Conservation (phyloP, 2,329 filamentous ascomycete species). For the Colletotrichum sansevieriae region DNA sequence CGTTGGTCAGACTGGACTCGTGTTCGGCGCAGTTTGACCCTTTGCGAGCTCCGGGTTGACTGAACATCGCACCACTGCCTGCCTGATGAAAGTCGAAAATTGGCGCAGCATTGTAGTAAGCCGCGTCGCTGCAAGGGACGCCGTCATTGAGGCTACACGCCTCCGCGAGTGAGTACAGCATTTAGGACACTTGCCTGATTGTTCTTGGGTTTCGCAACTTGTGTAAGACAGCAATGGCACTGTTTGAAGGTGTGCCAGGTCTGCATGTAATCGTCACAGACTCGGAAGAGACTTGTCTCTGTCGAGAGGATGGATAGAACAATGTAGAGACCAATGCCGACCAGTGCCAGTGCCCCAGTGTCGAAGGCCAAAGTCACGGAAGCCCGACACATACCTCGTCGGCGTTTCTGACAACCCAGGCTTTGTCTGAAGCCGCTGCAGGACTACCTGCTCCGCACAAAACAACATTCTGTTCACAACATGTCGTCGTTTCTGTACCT, state of each 20-base stretch:
- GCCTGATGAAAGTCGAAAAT: neutral
- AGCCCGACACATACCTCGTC: too few relatives aligned
- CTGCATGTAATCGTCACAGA: too few relatives aligned
- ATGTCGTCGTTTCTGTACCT: neutral
- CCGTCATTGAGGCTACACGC: neutral
- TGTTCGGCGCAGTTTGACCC: constrained; percentile 25
- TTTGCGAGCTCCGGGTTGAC: constrained; percentile 23
- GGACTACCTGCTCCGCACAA: too few relatives aligned
- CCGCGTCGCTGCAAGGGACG: neutral
- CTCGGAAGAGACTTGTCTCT: too few relatives aligned
- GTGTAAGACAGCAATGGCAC: neutral
- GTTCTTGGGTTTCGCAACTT: neutral
- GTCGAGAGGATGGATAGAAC: neutral
- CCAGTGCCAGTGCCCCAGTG: too few relatives aligned
- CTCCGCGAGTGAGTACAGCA: neutral
- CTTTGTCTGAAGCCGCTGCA: too few relatives aligned
- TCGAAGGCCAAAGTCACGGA: too few relatives aligned
- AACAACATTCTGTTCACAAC: too few relatives aligned
- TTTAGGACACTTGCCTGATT: neutral
- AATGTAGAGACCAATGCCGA: too few relatives aligned
- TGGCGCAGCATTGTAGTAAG: constrained; percentile 12
- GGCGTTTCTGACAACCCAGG: too few relatives aligned
- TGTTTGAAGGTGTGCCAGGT: neutral
- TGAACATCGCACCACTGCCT: constrained; percentile 16
- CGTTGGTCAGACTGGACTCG: neutral